A percentile compares a stretch with the other conserved stretches of the same genome.
Conservation (phyloP, 768 basidiomycete genomes). For the Cytidiella melzeri region DNA sequence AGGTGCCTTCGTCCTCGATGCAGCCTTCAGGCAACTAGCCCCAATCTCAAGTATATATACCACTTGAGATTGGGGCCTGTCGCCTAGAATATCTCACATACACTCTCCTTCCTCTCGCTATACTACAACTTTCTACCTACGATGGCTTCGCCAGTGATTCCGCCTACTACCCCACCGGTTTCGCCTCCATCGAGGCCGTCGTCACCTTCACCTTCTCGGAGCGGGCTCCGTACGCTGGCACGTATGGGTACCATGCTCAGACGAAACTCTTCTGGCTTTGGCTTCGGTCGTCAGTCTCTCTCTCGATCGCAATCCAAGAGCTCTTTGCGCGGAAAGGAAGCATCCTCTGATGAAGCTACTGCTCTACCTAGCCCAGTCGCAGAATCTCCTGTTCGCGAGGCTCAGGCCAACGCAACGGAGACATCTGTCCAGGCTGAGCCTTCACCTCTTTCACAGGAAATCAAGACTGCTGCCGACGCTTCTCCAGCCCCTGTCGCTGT, state of each 20-base stretch:
- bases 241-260: conserved; percentile 58
- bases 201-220: conserved; percentile 17
- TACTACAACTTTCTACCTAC: not conserved
- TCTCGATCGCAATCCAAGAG: conserved; percentile 18
- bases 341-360: conserved; percentile 25
- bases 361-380: conserved; percentile 56
- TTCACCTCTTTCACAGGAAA: not conserved
- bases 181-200: conserved; percentile 13
- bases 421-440: not conserved
- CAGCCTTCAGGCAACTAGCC: conserved; percentile 13
- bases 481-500: not conserved
- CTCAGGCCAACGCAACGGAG: conserved; percentile 28
- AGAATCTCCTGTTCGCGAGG: conserved; percentile 62
- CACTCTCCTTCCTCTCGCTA: not conserved
- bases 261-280: conserved; percentile 52
- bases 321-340: conserved; percentile 26
- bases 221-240: conserved; percentile 34
- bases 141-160: conserved; percentile 13
- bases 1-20: conserved; percentile 16
- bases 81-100: conserved; percentile 6
- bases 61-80: not conserved
- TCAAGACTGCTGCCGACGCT: not conserved
- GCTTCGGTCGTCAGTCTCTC: conserved; percentile 23
- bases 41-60: conserved; percentile 13
- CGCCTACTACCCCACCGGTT: conserved; percentile 10